phyloP scores from a whole-genome alignment of 2,329 filamentous ascomycete species.

The Penicillium polonicum region DNA sequence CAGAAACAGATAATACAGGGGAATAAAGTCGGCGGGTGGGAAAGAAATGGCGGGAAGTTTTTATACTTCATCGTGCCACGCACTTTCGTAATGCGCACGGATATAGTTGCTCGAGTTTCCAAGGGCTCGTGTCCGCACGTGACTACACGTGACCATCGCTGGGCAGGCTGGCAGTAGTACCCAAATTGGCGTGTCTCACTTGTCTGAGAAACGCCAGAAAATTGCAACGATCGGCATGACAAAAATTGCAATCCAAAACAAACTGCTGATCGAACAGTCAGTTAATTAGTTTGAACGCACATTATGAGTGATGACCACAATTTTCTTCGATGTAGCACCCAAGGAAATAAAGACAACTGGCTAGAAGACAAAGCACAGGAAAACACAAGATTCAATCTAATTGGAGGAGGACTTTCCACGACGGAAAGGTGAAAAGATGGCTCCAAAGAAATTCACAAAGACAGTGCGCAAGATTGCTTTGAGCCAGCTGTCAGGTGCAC shows the following conservation, averaged over 20 bases:
- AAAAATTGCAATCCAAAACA: slow-evolving; percentile 34
- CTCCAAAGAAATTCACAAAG: slow-evolving; percentile 42
- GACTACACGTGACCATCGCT: neutral
- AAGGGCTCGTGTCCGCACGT: neutral
- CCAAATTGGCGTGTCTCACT: no score
- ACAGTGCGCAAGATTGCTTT: slow-evolving; percentile 42
- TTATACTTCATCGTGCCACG: neutral
- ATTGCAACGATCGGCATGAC: slow-evolving; percentile 26
- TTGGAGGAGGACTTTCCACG: slow-evolving; percentile 30
- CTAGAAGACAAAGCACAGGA: neutral
- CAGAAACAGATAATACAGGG: slow-evolving; percentile 35
- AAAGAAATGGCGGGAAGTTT: no score
- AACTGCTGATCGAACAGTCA: slow-evolving; percentile 26
- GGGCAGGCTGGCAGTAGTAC: neutral
- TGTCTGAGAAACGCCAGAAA: slow-evolving; percentile 18
- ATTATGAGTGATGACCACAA: neutral
- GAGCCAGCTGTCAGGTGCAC: slow-evolving; percentile 42
- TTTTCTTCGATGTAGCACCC: slow-evolving; percentile 10
- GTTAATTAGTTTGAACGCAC: neutral
- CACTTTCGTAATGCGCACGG: neutral
- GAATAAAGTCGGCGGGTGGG: slow-evolving; percentile 24
- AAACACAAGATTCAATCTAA: neutral
- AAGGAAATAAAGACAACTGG: slow-evolving; percentile 11
- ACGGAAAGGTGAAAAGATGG: slow-evolving; percentile 42
- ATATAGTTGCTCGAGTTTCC: no score